Base-by-base conservation (phyloP, 2,329 filamentous ascomycete species). In the Trichoderma hamatum region DNA sequence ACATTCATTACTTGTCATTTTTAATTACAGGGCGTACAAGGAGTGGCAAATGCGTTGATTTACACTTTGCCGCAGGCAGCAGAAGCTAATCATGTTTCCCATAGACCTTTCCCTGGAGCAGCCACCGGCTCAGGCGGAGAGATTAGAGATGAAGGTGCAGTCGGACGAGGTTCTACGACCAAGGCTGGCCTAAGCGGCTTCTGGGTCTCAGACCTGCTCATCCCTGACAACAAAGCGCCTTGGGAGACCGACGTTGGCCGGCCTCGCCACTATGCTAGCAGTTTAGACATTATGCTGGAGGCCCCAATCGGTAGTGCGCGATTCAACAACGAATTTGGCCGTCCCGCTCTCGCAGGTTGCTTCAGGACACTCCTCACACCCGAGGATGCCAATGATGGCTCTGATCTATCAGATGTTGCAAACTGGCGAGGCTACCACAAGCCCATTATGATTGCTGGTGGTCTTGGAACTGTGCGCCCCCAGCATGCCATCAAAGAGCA, bases 281-380 rank as follows among this genome's bases (percentile, higher is more conserved):
- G 92, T 81, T 83, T 97, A 46, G 94, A 98, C 77, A 98, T 99
- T 74, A 98, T 99, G 95, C 85, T 98, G 13, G 95, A 99, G 78
- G 96, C 94, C 0, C 96, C 96, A 0, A 96, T 99, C 74, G 96
- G 96, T 43, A 96, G 92, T 75, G 96, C 96, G 62, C 89, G 93
- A 24, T 98, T 97, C 84, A 98, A 98, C 84, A 99, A 99, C 77
- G 96, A 97, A 77, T 99, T 98, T 75, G 96, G 96, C 30, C 88
- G 96, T 46, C 95, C 96, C 43, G 94, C 91, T 76, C 90, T 96
- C 14, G 88, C 91, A 3, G 96, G 96, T 26, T 95, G 94, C 77
- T 99, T 99, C 84, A 87, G 95, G 70, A 99, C 96, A 0, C 86
- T 99, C 46, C 88, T 96, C 34, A 92, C 90, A 1, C 74, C 71